Evolutionary conservation across 192 early-diverging fungal species (phyloP).

Genomic region (Diversispora epigaea): DNA sequence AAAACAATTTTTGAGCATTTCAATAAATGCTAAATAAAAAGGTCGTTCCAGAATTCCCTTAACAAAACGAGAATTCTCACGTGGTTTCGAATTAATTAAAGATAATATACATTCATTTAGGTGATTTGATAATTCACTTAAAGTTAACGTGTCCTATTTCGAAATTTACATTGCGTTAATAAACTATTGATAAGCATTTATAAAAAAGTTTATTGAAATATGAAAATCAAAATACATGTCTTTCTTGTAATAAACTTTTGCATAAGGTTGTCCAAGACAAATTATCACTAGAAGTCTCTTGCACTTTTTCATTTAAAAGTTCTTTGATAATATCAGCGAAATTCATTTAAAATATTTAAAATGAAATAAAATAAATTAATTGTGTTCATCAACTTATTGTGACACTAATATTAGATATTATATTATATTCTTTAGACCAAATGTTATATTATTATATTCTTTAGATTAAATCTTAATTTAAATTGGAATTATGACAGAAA

Average conservation of each 20-base stretch:
- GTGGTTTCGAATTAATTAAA: neutral
- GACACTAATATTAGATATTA: no score
- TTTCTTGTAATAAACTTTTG: neutral
- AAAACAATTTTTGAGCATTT: conserved; percentile 22
- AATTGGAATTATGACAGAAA: conserved; percentile 27
- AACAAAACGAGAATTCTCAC: conserved; percentile 8
- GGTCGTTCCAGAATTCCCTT: conserved; percentile 29
- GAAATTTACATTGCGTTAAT: neutral
- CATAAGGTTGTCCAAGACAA: conserved; percentile 13
- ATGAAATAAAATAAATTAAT: no score
- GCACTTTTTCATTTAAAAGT: conserved; percentile 2
- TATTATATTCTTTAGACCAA: no score
- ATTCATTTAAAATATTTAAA: no score
- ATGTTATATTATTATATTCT: no score
- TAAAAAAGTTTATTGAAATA: neutral
- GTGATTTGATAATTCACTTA: conserved; percentile 3
- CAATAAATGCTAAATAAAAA: conserved; percentile 25
- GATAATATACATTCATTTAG: conserved; percentile 15
- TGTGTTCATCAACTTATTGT: no score
- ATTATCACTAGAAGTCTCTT: neutral
- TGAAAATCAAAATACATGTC: neutral
- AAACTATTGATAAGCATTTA: neutral
- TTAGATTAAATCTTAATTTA: no score
- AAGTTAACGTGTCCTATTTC: neutral
- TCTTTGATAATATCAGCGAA: no score